A percentile compares a stretch with the other conserved stretches of the same genome.
Conservation (phyloP, 176 grass and related monocot genomes). For the Oryza meridionalis region DNA sequence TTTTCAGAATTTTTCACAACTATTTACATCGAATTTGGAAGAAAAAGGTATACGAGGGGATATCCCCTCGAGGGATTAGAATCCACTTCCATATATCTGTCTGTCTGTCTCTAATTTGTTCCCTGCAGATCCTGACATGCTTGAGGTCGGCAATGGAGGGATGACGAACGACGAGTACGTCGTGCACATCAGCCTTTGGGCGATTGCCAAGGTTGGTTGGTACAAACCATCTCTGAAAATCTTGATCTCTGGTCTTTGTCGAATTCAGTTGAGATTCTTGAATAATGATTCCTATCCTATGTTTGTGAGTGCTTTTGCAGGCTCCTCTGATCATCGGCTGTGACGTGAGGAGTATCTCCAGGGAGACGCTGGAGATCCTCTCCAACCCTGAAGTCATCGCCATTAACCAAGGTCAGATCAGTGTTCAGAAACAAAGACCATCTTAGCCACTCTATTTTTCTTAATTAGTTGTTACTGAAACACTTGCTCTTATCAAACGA, state of each 20-base stretch:
- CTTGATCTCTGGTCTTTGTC: not conserved
- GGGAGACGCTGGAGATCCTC: constrained; percentile 53
- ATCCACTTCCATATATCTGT: too few species aligned
- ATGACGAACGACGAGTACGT: constrained; percentile 72
- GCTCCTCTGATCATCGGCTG: constrained; percentile 83
- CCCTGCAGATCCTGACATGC: constrained; percentile 69
- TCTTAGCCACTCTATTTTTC: too few species aligned
- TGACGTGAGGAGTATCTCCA: constrained; percentile 57
- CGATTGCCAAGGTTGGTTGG: constrained; percentile 62
- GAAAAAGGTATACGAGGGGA: too few species aligned
- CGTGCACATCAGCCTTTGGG: constrained; percentile 85
- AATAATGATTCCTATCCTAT: too few species aligned
- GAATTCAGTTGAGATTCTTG: constrained; percentile 3
- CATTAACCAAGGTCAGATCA: constrained; percentile 69
- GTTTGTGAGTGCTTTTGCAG: constrained; percentile 33
- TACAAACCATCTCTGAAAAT: not conserved
- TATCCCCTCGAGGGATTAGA: too few species aligned
- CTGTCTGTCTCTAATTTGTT: not conserved
- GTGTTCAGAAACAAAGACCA: not conserved
- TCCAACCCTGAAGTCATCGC: constrained; percentile 79
- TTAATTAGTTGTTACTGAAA: too few species aligned
- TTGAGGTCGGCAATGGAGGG: constrained; percentile 85
- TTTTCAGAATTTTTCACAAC: too few species aligned
- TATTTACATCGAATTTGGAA: too few species aligned
- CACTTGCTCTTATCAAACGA: too few species aligned